Conservation (phyloP, 805 yeast genomes). For the Hanseniaspora vineae region DNA sequence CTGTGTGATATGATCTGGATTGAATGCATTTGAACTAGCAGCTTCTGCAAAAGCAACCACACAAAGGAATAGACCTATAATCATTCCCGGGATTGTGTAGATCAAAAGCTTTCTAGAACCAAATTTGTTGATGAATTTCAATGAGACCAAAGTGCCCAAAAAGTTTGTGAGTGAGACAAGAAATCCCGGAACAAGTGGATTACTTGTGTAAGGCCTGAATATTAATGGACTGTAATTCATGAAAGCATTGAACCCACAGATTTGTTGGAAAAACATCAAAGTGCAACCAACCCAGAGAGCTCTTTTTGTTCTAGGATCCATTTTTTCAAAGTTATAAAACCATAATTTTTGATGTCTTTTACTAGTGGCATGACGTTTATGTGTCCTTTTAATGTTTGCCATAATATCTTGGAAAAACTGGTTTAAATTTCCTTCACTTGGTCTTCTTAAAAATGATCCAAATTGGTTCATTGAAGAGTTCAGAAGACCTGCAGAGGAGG, state of each 20-base stretch:
- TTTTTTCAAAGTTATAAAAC: neutral
- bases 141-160: constrained; percentile 39
- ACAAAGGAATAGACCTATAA: constrained; percentile 23
- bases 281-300: constrained; percentile 37
- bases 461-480: too few relatives aligned
- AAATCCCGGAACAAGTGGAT: constrained; percentile 45
- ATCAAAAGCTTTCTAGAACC: constrained; percentile 37
- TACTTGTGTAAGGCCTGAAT: constrained; percentile 34
- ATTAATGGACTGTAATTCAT: constrained; percentile 51
- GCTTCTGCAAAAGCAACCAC: constrained; percentile 17
- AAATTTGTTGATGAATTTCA: constrained; percentile 34
- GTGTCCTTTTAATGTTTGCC: too few relatives aligned
- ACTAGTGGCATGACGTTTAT: neutral
- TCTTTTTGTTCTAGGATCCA: constrained; percentile 23
- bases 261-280: constrained; percentile 43
- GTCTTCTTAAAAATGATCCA: neutral
- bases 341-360: neutral
- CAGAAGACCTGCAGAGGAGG: too few relatives aligned
- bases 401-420: too few relatives aligned
- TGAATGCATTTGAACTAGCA: neutral
- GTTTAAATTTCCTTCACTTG: neutral
- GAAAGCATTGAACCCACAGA: constrained; percentile 50
- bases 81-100: constrained; percentile 28
- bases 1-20: constrained; percentile 4
- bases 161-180: constrained; percentile 44